These are phyloP conservation scores for Astrothelium macrocarpum DNA, from an alignment of 495 filamentous ascomycete species.

Conservation along the genomic window DNA sequence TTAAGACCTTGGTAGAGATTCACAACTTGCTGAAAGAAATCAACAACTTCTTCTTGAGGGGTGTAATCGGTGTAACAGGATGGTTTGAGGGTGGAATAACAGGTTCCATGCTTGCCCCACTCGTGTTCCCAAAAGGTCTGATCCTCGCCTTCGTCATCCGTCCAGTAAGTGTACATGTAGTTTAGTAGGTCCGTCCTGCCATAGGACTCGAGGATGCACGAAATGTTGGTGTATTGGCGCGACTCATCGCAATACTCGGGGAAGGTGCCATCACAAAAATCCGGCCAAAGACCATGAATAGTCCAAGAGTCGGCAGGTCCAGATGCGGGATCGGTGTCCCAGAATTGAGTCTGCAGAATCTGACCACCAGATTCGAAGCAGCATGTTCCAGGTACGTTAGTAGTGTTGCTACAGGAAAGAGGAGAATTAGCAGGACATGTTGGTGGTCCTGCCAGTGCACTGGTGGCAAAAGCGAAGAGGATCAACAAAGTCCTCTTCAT, in stretches of 20 bases:
- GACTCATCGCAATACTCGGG: slow-evolving; percentile 56
- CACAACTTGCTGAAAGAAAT: slow-evolving; percentile 48
- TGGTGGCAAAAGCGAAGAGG: background rate
- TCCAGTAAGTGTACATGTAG: slow-evolving; percentile 69
- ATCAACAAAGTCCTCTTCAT: background rate
- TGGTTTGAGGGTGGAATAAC: slow-evolving; percentile 55
- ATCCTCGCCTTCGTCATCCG: slow-evolving; percentile 50
- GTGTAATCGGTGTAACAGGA: slow-evolving; percentile 57
- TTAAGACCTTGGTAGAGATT: slow-evolving; percentile 47
- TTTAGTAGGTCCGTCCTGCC: slow-evolving; percentile 49
- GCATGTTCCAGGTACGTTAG: slow-evolving; percentile 45
- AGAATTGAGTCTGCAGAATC: slow-evolving; percentile 75
- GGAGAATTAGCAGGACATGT: slow-evolving; percentile 30
- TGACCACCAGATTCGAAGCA: slow-evolving; percentile 80
- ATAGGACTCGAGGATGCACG: slow-evolving; percentile 48
- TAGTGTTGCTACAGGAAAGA: slow-evolving; percentile 48
- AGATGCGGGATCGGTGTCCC: slow-evolving; percentile 59
- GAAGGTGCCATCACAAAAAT: slow-evolving; percentile 71
- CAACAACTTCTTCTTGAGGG: slow-evolving; percentile 42
- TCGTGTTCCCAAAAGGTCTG: slow-evolving; percentile 64
- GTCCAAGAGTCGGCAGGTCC: slow-evolving; percentile 76
- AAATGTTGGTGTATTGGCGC: slow-evolving; percentile 59
- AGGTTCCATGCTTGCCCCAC: slow-evolving; percentile 69
- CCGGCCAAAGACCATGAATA: slow-evolving; percentile 78
- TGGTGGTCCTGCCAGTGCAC: background rate